These are phyloP conservation scores for Diaporthe australafricana DNA, from an alignment of 2,329 filamentous ascomycete genomes.

Conservation along the genomic window DNA sequence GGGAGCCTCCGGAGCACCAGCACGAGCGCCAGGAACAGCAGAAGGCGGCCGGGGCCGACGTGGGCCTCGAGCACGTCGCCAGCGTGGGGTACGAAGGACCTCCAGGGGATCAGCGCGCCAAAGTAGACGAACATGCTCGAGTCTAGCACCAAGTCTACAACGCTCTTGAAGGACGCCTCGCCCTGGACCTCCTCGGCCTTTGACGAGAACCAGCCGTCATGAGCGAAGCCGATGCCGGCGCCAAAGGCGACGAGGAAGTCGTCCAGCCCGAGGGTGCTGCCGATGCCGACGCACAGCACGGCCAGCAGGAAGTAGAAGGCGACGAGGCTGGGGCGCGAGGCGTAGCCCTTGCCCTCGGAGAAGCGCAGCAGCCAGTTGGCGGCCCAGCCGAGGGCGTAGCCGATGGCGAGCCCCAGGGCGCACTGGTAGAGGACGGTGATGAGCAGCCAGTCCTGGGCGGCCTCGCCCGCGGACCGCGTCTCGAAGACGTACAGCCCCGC, in stretches of 20 bases:
- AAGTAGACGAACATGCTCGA: constrained; percentile 43
- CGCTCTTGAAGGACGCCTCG: constrained; percentile 36
- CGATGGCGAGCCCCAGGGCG: constrained; percentile 72
- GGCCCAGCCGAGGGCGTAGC: constrained; percentile 72
- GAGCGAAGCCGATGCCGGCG: constrained; percentile 39
- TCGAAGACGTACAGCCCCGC: constrained; percentile 27
- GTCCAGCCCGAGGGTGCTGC: constrained; percentile 42
- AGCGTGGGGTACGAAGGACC: constrained; percentile 13
- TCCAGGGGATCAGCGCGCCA: constrained; percentile 44
- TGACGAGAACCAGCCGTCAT: constrained; percentile 38
- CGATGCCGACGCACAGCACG: constrained; percentile 42
- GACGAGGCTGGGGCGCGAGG: constrained; percentile 34
- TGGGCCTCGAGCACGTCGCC: constrained; percentile 8
- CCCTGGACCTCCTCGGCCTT: constrained; percentile 37
- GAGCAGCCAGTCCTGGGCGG: constrained; percentile 73
- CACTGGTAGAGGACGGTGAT: constrained; percentile 78
- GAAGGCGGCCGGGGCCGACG: constrained; percentile 38
- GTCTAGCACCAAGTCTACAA: constrained; percentile 44
- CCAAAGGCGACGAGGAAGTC: constrained; percentile 46
- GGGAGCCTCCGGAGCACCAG: constrained; percentile 41
- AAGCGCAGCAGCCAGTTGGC: constrained; percentile 63
- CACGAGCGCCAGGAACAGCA: constrained; percentile 39
- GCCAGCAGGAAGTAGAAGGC: constrained; percentile 46
- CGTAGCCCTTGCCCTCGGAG: constrained; percentile 33
- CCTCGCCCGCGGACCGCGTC: constrained; percentile 51